These are phyloP conservation scores for Flaveria robusta DNA, from an alignment of 129 eudicot genomes.

Conservation along the genomic window DNA sequence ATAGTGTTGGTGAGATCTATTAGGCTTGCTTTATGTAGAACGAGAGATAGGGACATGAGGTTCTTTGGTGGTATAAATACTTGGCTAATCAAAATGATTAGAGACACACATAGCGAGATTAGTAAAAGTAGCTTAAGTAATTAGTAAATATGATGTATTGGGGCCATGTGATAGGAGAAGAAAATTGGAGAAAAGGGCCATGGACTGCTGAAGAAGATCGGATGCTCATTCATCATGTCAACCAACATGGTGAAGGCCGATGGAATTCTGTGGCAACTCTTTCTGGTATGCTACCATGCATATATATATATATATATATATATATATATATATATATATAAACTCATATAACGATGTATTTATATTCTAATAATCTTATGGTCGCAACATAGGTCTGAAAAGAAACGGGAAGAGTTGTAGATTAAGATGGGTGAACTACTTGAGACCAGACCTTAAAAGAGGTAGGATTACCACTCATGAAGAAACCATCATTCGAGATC, in stretches of 20 bases:
- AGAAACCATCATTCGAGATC: slow-evolving; percentile 65
- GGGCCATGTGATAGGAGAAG: slow-evolving; percentile 53
- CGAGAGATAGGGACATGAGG: slow-evolving; percentile 10
- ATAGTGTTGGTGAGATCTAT: slow-evolving; percentile 17
- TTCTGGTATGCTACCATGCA: slow-evolving; percentile 45
- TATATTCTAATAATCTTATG: background rate
- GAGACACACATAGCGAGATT: slow-evolving; percentile 40
- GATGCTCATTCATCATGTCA: slow-evolving; percentile 70
- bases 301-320: no score
- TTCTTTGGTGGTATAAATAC: slow-evolving; percentile 62
- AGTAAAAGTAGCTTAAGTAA: slow-evolving; percentile 18
- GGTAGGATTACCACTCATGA: slow-evolving; percentile 85
- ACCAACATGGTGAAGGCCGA: slow-evolving; percentile 84
- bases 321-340: no score
- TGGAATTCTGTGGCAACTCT: slow-evolving; percentile 85
- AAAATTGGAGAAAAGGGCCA: slow-evolving; percentile 91
- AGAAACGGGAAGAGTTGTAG: slow-evolving; percentile 96
- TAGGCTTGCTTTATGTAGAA: slow-evolving; percentile 24
- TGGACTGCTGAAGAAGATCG: slow-evolving; percentile 94
- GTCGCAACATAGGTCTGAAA: slow-evolving; percentile 51
- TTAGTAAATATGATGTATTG: slow-evolving; percentile 37
- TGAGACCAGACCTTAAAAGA: slow-evolving; percentile 88
- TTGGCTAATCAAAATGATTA: slow-evolving; percentile 39
- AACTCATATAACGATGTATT: no score
- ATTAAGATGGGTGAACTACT: slow-evolving; percentile 90